Percentiles rank a stretch among this genome's conserved stretches.
Evolutionary conservation across 257 asterid species (phyloP).

Genomic region (Solanum paucissectum): DNA sequence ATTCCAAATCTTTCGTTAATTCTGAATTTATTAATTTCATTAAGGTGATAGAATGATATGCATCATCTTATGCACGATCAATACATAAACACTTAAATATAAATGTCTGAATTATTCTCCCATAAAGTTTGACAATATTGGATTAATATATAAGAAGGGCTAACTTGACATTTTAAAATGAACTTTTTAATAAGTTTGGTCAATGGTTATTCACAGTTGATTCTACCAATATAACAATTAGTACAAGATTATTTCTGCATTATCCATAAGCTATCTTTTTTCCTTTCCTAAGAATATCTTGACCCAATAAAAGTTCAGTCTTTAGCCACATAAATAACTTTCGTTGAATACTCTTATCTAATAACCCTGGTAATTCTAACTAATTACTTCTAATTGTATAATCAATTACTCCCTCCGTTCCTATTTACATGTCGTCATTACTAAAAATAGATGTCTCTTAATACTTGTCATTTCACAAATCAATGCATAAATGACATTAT

Average conservation of each 20-base stretch:
- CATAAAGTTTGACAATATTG: background rate
- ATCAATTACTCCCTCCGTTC: background rate
- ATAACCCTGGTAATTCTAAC: background rate
- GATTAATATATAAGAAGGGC: background rate
- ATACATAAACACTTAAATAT: background rate
- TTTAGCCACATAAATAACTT: background rate
- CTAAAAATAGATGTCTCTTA: no score
- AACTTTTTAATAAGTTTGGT: background rate
- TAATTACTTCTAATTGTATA: background rate
- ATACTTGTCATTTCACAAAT: no score
- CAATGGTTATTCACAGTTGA: background rate
- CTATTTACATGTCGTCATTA: background rate
- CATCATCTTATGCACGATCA: background rate
- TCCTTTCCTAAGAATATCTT: background rate
- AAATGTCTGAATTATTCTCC: background rate
- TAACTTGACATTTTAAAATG: background rate
- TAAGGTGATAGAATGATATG: background rate
- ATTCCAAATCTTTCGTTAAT: background rate
- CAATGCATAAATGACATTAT: background rate
- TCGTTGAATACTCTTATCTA: background rate
- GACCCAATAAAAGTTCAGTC: conserved; percentile 7
- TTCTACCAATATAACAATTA: background rate
- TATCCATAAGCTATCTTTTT: background rate
- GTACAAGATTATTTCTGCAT: background rate
- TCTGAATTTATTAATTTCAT: background rate